Percentiles rank a stretch among this genome's conserved stretches.
Evolutionary conservation across 805 yeast species (phyloP).

Genomic region (Starmerella cellae): DNA sequence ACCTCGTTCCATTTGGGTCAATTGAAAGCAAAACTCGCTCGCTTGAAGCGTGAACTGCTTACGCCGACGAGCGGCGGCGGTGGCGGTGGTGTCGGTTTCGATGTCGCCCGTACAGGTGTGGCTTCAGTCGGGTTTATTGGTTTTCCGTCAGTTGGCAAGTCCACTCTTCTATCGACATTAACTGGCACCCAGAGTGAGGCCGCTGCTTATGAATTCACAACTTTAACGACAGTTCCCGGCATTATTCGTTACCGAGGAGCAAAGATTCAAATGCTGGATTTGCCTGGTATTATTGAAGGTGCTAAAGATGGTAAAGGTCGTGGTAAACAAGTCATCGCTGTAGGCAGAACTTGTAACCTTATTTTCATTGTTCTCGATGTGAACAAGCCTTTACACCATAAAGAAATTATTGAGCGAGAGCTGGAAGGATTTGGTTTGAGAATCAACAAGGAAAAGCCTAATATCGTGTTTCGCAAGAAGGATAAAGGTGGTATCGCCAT

Average conservation of each 20-base stretch:
- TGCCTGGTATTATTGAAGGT: conserved; percentile 95
- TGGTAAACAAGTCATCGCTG: conserved; percentile 97
- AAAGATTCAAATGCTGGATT: conserved; percentile 92
- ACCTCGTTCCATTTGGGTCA: conserved; percentile 96
- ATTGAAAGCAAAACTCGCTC: conserved; percentile 90
- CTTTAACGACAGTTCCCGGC: conserved; percentile 95
- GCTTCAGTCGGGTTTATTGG: conserved; percentile 97
- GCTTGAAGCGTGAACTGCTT: conserved; percentile 80
- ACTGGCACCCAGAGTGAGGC: conserved; percentile 96
- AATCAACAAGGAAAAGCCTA: conserved; percentile 83
- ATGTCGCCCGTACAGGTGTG: conserved; percentile 97
- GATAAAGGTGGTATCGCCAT: conserved; percentile 93
- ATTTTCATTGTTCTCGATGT: conserved; percentile 91
- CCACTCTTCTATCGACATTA: conserved; percentile 66
- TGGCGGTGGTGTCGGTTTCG: conserved; percentile 88
- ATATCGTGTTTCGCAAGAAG: conserved; percentile 78
- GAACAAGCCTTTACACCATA: conserved; percentile 88
- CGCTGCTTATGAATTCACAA: conserved; percentile 95
- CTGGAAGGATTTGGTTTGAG: conserved; percentile 96
- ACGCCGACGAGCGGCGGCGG: conserved; percentile 69
- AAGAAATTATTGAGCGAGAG: conserved; percentile 85
- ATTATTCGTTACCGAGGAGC: conserved; percentile 93
- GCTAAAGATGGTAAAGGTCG: conserved; percentile 98
- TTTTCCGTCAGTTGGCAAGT: conserved; percentile 82
- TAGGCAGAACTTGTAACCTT: conserved; percentile 92